Base-by-base conservation (phyloP, 495 filamentous ascomycete species). In the Penicillium coffeae region DNA sequence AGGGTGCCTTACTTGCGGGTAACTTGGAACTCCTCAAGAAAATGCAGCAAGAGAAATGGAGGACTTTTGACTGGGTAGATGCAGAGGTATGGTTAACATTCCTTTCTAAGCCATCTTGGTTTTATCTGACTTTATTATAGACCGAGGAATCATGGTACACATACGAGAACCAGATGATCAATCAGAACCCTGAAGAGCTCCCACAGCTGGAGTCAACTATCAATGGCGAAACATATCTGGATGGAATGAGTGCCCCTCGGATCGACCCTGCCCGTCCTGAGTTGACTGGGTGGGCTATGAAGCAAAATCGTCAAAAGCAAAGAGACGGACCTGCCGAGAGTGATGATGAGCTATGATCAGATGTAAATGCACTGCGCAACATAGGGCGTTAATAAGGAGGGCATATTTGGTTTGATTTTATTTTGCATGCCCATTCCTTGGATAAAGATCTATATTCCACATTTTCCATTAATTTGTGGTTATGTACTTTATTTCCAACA, bases 11-110 rank as follows among this genome's bases (percentile, higher is more conserved):
- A 14, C 70, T 72, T 27, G 71, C 68, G 15, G 74, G 73, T 6
- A 83, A 80, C 47, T 62, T 77, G 30, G 73, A 80, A 38, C 65
- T 82, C 0, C 61, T 86, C 45, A 74, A 78, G 48, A 68, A 70
- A 22, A 82, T 82, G 54, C 80, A 86, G 54, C 80, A 85, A 43
- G 87, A 90, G 52, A 69, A 73, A 48, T 90, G 87, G 87, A 76
- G 71, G 43, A 65, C 65, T 21, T 68, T 85, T 52, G 69, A 76
- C 25, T 90, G 85, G 74, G 57, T 83, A 38, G 86, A 90, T 60
- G 83, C 87, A 41, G 82, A 88, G 60, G 80, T 83, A 62, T 51
- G 70, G 10, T 3, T 33, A 12, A 10, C 18, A 8, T 21, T 21
- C 20, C 8, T 15, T 16, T 38, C 13, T 7, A 2, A 38, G 47